Percentiles rank a stretch among this genome's conserved stretches.
phyloP scores from a whole-genome alignment of 169 alveolate species.

The Blepharisma undulans region DNA sequence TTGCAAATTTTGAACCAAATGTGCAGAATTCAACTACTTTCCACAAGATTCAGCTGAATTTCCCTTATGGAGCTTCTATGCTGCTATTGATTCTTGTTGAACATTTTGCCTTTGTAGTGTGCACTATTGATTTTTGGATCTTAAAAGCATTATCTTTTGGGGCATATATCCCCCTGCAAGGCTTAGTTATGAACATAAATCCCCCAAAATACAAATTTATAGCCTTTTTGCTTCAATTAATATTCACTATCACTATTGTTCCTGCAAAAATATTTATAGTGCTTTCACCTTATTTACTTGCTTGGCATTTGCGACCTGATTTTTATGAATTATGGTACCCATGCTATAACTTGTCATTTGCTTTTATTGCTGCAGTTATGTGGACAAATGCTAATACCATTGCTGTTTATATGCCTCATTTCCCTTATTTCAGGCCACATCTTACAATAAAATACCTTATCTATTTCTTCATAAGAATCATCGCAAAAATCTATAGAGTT shows the following conservation, averaged over 20 bases:
- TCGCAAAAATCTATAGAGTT: neutral
- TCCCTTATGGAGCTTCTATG: neutral
- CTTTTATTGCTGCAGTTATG: neutral
- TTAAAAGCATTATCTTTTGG: conserved; percentile 2
- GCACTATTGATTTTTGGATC: neutral
- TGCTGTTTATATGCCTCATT: neutral
- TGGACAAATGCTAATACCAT: neutral
- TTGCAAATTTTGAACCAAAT: neutral
- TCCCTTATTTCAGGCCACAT: neutral
- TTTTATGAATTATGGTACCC: neutral
- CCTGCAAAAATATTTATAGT: neutral
- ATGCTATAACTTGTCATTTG: neutral
- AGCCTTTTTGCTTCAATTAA: neutral
- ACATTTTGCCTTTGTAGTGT: neutral
- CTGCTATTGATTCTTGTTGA: neutral
- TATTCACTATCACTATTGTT: neutral
- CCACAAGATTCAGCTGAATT: conserved; percentile 25
- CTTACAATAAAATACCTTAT: neutral
- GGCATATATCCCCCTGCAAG: neutral
- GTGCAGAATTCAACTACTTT: neutral
- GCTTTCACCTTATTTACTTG: neutral
- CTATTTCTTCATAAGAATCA: neutral
- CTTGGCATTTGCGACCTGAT: neutral
- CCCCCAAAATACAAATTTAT: neutral
- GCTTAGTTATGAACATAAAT: neutral